A percentile compares a stretch with the other conserved stretches of the same genome.
phyloP scores from a whole-genome alignment of 148 eudicot genomes.

The Rhododendron williamsianum region DNA sequence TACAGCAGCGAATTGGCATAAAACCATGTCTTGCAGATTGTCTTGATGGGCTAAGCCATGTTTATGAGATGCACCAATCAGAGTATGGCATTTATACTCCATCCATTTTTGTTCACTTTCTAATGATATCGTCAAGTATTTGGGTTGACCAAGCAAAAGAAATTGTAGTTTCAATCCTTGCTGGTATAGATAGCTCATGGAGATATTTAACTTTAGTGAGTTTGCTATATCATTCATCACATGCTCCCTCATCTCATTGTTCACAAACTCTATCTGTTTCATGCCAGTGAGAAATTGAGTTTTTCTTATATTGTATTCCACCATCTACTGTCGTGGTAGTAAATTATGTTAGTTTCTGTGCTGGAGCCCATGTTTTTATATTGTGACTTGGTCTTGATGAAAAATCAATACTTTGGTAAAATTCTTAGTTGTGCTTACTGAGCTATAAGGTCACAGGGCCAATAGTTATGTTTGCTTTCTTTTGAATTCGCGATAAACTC shows the following conservation, averaged over 20 bases:
- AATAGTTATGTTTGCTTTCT: background rate
- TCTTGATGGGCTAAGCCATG: slow-evolving; percentile 60
- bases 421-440: background rate
- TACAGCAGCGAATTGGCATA: slow-evolving; percentile 59
- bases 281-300: background rate
- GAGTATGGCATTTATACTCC: slow-evolving; percentile 41
- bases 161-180: background rate
- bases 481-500: background rate
- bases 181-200: background rate
- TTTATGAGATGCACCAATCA: slow-evolving; percentile 75
- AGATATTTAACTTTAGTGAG: background rate
- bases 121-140: background rate
- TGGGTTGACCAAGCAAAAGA: background rate
- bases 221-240: background rate
- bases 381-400: background rate
- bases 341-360: background rate
- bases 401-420: background rate
- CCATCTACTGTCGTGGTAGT: background rate
- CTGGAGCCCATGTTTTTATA: background rate
- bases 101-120: background rate
- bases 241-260: background rate
- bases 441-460: background rate
- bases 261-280: background rate
- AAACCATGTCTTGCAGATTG: slow-evolving; percentile 82
- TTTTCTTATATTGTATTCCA: background rate